A percentile compares a stretch with the other conserved stretches of the same genome.
Conservation (phyloP, 2,329 filamentous ascomycete genomes). For the Neofusicoccum kwambonambiense region DNA sequence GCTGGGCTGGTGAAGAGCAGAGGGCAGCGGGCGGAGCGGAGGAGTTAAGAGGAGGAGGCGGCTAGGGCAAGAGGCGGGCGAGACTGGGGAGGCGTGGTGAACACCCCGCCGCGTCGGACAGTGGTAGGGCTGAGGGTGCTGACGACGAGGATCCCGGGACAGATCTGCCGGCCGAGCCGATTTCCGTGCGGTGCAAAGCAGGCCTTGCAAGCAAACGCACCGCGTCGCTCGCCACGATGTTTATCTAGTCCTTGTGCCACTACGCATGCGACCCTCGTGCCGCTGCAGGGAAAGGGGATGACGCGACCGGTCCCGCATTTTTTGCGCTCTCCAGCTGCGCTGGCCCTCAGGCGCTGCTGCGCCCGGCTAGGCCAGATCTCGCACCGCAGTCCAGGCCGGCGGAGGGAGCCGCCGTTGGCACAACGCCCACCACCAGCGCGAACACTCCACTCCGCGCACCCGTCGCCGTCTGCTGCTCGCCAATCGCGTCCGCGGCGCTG, state of each 20-base stretch:
- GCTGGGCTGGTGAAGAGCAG: background rate
- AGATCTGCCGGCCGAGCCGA: slow-evolving; percentile 15
- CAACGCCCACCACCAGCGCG: background rate
- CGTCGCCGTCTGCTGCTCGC: background rate
- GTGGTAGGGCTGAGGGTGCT: slow-evolving; percentile 14
- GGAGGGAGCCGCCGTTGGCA: slow-evolving; percentile 7
- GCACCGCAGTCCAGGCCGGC: background rate
- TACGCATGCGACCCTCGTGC: background rate
- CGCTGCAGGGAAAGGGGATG: background rate
- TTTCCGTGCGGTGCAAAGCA: slow-evolving; percentile 1
- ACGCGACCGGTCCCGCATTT: background rate
- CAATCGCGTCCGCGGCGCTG: background rate
- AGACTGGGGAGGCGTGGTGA: background rate
- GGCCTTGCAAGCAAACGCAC: background rate
- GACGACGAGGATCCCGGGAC: slow-evolving; percentile 13
- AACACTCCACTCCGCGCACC: slow-evolving; percentile 3
- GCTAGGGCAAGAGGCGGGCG: background rate
- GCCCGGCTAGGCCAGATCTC: background rate
- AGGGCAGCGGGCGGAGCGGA: background rate
- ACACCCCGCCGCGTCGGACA: slow-evolving; percentile 4
- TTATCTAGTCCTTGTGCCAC: background rate
- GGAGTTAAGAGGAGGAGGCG: background rate
- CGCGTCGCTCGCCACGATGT: background rate
- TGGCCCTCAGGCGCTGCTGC: background rate
- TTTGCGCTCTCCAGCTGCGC: background rate